A percentile compares a stretch with the other conserved stretches of the same genome.
Conservation (phyloP, 371 early-diverging fungal genomes). For the Syncephalastrum racemosum region DNA sequence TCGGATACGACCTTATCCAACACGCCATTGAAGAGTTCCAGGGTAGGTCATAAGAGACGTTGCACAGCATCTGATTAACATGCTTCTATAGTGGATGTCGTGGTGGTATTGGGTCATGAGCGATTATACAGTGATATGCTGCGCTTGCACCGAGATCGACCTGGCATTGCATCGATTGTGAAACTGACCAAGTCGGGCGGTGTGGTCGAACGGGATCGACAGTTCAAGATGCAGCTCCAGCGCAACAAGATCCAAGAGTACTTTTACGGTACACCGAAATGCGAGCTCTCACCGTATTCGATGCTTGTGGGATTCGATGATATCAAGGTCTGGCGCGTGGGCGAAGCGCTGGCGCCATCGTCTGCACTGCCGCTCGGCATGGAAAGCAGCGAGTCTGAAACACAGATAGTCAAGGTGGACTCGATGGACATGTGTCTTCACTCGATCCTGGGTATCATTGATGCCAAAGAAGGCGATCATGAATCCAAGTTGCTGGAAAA, state of each 20-base stretch:
- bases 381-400: slow-evolving; percentile 76
- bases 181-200: slow-evolving; percentile 94
- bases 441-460: slow-evolving; percentile 83
- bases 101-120: slow-evolving; percentile 93
- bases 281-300: slow-evolving; percentile 82
- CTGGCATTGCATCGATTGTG: slow-evolving; percentile 59
- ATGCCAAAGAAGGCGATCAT: slow-evolving; percentile 58
- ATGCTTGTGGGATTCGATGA: slow-evolving; percentile 78
- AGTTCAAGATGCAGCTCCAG: slow-evolving; percentile 68
- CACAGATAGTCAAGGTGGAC: slow-evolving; percentile 80
- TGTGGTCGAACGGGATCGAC: slow-evolving; percentile 83
- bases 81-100: slow-evolving; percentile 60
- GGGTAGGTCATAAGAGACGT: slow-evolving; percentile 42
- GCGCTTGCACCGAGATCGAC: slow-evolving; percentile 47
- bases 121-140: slow-evolving; percentile 85
- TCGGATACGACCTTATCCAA: slow-evolving; percentile 65
- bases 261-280: slow-evolving; percentile 87
- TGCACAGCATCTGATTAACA: no score
- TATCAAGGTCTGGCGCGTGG: slow-evolving; percentile 75
- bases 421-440: slow-evolving; percentile 82
- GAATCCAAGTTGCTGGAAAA: slow-evolving; percentile 69
- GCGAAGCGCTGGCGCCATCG: slow-evolving; percentile 88
- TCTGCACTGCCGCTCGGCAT: slow-evolving; percentile 92
- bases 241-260: slow-evolving; percentile 83
- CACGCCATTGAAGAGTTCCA: slow-evolving; percentile 65